Evolutionary conservation across 495 filamentous ascomycete species (phyloP).

Genomic region (Letharia lupina): DNA sequence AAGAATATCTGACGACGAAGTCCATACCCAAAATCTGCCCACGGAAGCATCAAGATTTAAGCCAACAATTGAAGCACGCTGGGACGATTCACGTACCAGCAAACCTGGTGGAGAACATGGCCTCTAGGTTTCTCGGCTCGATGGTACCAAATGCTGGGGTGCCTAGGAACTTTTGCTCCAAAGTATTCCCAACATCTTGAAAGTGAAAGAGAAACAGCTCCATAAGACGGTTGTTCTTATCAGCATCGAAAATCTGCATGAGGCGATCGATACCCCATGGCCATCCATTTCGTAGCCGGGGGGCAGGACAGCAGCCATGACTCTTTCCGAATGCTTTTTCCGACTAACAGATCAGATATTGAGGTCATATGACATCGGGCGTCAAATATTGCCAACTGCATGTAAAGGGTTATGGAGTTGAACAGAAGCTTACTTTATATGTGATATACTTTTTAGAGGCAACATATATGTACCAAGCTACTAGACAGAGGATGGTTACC

Average conservation of each 20-base stretch:
- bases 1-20: constrained; percentile 29
- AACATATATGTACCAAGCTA: too few species aligned
- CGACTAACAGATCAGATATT: too few species aligned
- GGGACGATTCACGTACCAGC: constrained; percentile 25
- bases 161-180: constrained; percentile 28
- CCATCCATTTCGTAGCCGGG: constrained; percentile 30
- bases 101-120: constrained; percentile 35
- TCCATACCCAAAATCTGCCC: constrained; percentile 29
- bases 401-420: too few species aligned
- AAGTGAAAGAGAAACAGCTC: constrained; percentile 33
- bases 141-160: constrained; percentile 27
- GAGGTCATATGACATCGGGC: too few species aligned
- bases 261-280: constrained; percentile 35
- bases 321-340: too few species aligned
- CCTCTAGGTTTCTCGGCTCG: constrained; percentile 35
- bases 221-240: constrained; percentile 29
- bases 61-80: too few species aligned
- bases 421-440: too few species aligned
- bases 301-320: constrained; percentile 26
- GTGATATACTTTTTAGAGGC: too few species aligned
- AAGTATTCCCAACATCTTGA: constrained; percentile 26
- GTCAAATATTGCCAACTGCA: too few species aligned
- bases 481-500: background rate
- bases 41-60: background rate
- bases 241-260: constrained; percentile 29